Base-by-base conservation (phyloP, 2,329 filamentous ascomycete genomes). In the Ceratocystis cacaofunesta region DNA sequence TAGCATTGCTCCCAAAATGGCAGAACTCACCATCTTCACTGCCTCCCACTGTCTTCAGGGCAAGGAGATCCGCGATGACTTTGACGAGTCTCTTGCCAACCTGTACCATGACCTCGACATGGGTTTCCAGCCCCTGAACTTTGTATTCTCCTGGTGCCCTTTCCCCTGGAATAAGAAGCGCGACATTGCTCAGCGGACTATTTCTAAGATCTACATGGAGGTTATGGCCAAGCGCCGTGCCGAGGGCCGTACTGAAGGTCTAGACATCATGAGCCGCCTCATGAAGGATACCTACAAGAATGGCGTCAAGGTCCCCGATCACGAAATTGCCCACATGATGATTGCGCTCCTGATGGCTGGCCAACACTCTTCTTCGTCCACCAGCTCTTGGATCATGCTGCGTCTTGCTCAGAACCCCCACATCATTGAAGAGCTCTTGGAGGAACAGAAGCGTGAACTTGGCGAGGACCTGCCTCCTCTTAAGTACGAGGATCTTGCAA, bases 311-410 rank as follows among this genome's bases (percentile, higher is more conserved):
- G 81, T 95, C n/a, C 87, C 90, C 17, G 90, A 95, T 72, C 81
- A 87, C 71, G 90, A 95, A 75, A 83, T 95, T 67, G 90, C 90
- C 25, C 88, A 94, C 76, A 92, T 95, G 83, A 92, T 95, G 89
- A 95, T 95, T 75, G 90, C 90, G 5, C 82, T 95, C 25, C 84
- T 95, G 68, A 95, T 95, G 90, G 90, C 89, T 67, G 90, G 90
- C 65, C 90, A 95, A 74, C 90, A 95, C 78, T 92, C 88, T 1
- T 92, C 89, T 1, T 90, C 90, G 3, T 90, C 89, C 22, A 92
- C 89, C 48, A 86, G 85, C 71, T 84, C 89, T 48, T 95, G 90
- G 89, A 91, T 95, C 71, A 81, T 94, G 74, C 81, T 95, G 50
- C 87, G 86, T 69, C 83, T 95, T 46, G 90, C 90, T 30, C 82